Evolutionary conservation across 208 protist species (phyloP), one percentile per base, ranked within the genome.

Genomic region (Lotmaria passim): DNA sequence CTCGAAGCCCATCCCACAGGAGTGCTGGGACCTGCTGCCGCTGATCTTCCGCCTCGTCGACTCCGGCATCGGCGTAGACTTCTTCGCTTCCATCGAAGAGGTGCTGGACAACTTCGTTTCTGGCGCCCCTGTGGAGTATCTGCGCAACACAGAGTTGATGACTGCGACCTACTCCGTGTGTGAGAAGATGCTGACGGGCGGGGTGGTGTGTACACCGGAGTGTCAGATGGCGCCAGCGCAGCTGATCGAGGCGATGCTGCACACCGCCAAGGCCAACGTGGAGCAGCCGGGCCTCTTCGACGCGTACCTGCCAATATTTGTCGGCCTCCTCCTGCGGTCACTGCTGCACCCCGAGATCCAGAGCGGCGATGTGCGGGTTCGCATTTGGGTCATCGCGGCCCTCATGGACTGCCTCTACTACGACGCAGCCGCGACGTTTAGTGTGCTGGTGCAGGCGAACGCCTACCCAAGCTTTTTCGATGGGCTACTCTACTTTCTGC

Each of bases 321-420:
- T 92, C 5, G 46, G 41, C 0, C 67, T 94, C 0, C 77, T 96
- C 3, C 85, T 96, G 5, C 85, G 90, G 50, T 79, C 91, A 8
- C 79, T 96, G 24, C 38, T 86, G 12, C 69, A 93, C 61, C 81
- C 82, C 0, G 82, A 84, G 31, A 78, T 87, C 19, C 69, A 84
- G 30, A 55, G 17, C 26, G 81, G 63, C 5, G 81, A 89, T 12
- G 80, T 90, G 38, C 80, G 69, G 14, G 68, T 93, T 24, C 86
- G 87, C 58, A 70, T 96, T 21, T 94, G 89, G 91, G 70, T 94
- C 38, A 75, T 94, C 10, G 84, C 89, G 14, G 89, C 87, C 7
- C 30, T 94, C 36, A 86, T 96, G 86, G 91, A 96, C 75, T 88
- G 83, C 68, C 90, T 94, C 78, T 93, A 89, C 73, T 96, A 93